A percentile compares a stretch with the other conserved stretches of the same genome.
Evolutionary conservation across 192 early-diverging fungal genomes (phyloP).

Genomic region (Coemansia brasiliensis): DNA sequence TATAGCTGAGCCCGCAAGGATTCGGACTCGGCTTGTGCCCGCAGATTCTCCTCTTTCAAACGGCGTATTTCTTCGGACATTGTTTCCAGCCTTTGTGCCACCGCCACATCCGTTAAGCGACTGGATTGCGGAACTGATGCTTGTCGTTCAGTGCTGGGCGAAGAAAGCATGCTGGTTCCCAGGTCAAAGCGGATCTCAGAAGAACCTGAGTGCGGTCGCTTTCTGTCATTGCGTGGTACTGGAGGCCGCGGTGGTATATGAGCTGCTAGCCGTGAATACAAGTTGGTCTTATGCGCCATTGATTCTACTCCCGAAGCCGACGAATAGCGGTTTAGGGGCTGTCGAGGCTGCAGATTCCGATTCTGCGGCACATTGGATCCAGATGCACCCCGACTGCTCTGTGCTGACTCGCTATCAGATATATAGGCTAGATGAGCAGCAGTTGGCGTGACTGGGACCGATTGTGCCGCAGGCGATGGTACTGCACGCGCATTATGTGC

Average conservation of each 20-base stretch:
- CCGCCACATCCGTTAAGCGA: too few species aligned
- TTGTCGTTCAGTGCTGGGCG: neutral
- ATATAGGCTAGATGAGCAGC: constrained; percentile 12
- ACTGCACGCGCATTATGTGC: constrained; percentile 16
- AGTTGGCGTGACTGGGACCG: constrained; percentile 38
- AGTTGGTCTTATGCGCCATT: constrained; percentile 21
- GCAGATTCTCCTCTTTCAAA: constrained; percentile 32
- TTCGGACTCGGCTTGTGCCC: constrained; percentile 24
- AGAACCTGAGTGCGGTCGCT: constrained; percentile 1
- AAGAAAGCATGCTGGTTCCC: constrained; percentile 9
- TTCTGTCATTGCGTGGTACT: neutral
- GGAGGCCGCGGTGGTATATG: constrained; percentile 27
- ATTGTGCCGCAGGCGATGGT: constrained; percentile 21
- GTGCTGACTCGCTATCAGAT: constrained; percentile 23
- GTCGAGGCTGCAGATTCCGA: neutral
- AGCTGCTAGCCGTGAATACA: constrained; percentile 34
- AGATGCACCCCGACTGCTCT: constrained; percentile 1
- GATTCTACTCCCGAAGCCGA: constrained; percentile 9
- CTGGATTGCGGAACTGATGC: neutral
- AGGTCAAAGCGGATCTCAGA: constrained; percentile 11
- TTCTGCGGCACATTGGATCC: constrained; percentile 2
- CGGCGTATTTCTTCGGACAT: constrained; percentile 23
- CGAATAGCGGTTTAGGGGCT: neutral
- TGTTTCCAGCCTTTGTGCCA: neutral
- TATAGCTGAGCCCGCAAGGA: constrained; percentile 36